Evolutionary conservation across 179 eudicot species (phyloP), one percentile per base, ranked within the genome.

Genomic region (Spinacia oleracea): DNA sequence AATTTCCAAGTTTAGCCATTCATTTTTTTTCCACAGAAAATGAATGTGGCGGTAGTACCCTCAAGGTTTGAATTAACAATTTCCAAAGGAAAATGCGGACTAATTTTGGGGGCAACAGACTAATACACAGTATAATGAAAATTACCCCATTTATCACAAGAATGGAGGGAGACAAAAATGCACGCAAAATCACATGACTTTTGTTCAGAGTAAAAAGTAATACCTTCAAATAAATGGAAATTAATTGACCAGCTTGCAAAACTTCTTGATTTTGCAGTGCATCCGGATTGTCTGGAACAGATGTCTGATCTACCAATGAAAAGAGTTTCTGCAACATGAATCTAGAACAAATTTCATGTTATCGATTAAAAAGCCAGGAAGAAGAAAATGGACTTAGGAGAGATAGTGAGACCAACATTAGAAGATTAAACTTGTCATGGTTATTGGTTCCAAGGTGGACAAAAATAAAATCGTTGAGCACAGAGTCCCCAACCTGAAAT

Each of bases 291-390:
- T 96, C 99, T 38, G 88, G 90, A 66, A 87, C 88, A 74, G 99
- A 93, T 64, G 97, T 96, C 87, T 94, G 93, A 84, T 96, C 99
- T 77, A 91, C 83, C 27, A 91, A 87, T 77, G 99, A 93, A 83
- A 96, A 96, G 72, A 96, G 97, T 80, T 96, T 96, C 92, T 93
- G 99, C 91, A 93, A 72, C 98, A 96, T 93, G 79, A 93, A 92
- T 70, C 99, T 96, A 78, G 40, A 78, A 34, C 51, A 80, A 76
- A 60, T 79, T 66, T 45, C 68, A 65, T 23, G 79, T 79, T 80
- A 80, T 35, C 63, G 79, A 43, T 56, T 21, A 64, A 56, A 67
- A 23, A n/a, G 58, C 20, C 55, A 38, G 69, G 48, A 70, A 4
- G 27, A 27, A 73, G 1, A 70, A 77, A 53, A 79, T 29, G 31